Percentiles rank a stretch among this genome's conserved stretches.
These are phyloP conservation scores for Dioscorea zingiberensis DNA, from an alignment of 106 monocot genomes.

Conservation along the genomic window DNA sequence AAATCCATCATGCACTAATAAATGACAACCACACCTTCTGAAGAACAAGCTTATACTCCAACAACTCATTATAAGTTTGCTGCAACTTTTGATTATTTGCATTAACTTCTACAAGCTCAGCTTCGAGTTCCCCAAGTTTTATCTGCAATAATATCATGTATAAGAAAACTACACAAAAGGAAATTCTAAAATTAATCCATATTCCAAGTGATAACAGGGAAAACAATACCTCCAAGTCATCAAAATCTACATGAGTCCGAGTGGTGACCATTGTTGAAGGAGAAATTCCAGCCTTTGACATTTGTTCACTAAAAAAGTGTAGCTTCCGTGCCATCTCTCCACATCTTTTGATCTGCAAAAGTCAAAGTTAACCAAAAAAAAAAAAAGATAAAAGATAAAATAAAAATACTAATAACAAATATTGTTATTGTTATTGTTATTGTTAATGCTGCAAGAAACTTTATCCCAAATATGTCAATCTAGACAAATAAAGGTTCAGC, in stretches of 20 bases:
- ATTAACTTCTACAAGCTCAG: conserved; percentile 88
- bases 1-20: no score
- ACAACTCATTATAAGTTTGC: conserved; percentile 79
- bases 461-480: no score
- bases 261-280: conserved; percentile 40
- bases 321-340: conserved; percentile 97
- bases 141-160: conserved; percentile 23
- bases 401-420: no score
- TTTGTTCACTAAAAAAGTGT: conserved; percentile 80
- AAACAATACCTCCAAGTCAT: conserved; percentile 79
- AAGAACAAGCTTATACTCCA: conserved; percentile 88
- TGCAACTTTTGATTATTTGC: conserved; percentile 81
- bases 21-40: conserved; percentile 39
- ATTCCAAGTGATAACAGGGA: background rate
- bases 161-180: no score
- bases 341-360: conserved; percentile 83
- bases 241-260: conserved; percentile 52
- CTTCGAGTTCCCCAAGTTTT: conserved; percentile 86
- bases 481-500: no score
- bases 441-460: no score
- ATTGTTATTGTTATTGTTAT: no score
- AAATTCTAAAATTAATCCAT: no score
- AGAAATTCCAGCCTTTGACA: conserved; percentile 72
- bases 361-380: no score
- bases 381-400: no score